These are phyloP conservation scores for Sarocladium oryzae DNA, from an alignment of 2,329 filamentous ascomycete genomes.

Conservation along the genomic window DNA sequence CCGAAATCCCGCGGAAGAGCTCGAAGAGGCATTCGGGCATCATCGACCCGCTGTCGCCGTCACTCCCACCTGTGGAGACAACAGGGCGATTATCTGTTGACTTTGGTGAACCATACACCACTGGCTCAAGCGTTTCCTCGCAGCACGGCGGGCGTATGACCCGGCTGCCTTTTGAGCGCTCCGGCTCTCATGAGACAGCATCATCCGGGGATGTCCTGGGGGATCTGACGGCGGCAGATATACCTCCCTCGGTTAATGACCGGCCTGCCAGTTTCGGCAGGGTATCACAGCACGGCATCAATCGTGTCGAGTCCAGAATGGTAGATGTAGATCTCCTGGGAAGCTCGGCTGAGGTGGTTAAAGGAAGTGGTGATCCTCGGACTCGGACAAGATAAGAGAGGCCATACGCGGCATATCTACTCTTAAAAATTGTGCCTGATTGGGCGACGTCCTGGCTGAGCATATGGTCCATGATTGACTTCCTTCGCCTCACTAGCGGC, in stretches of 20 bases:
- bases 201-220: conserved; percentile 44
- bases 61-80: conserved; percentile 18
- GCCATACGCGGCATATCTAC: neutral
- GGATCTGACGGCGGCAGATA: conserved; percentile 31
- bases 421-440: too few relatives aligned
- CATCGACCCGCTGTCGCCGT: conserved; percentile 27
- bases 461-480: too few relatives aligned
- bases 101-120: neutral
- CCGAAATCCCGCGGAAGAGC: conserved; percentile 64
- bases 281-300: conserved; percentile 53
- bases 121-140: neutral
- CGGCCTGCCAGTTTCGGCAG: conserved; percentile 48
- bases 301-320: conserved; percentile 43
- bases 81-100: conserved; percentile 4
- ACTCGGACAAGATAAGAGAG: neutral
- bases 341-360: conserved; percentile 50
- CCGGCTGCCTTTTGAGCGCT: conserved; percentile 51
- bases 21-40: conserved; percentile 54
- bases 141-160: conserved; percentile 11
- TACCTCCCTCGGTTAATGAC: conserved; percentile 26
- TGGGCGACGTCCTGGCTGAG: too few relatives aligned
- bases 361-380: conserved; percentile 22
- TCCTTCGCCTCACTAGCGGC: too few relatives aligned
- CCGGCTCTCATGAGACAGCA: conserved; percentile 42
- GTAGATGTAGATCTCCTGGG: conserved; percentile 41